Conservation (phyloP, 345 rosid species). For the Gossypium rotundifolium region DNA sequence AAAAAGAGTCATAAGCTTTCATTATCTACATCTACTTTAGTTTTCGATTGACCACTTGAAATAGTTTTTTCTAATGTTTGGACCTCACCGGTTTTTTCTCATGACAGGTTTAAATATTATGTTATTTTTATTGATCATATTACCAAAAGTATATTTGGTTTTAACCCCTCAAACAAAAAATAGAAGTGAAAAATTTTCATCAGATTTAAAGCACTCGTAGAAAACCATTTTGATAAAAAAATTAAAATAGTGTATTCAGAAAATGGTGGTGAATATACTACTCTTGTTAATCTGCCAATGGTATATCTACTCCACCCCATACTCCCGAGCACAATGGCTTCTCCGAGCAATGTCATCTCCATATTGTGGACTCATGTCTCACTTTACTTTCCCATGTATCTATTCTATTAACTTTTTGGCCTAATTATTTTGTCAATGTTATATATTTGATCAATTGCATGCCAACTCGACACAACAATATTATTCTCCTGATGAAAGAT, state of each 20-base stretch:
- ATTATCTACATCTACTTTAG: too few species aligned
- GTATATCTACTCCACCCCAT: background rate
- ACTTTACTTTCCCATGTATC: background rate
- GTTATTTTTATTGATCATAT: background rate
- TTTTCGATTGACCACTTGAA: too few species aligned
- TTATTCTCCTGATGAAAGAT: background rate
- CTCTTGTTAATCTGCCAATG: background rate
- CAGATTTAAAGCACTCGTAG: background rate
- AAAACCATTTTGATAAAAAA: background rate
- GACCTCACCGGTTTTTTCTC: background rate
- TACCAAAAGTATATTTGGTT: background rate
- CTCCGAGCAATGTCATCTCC: fast-evolving
- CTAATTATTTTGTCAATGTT: background rate
- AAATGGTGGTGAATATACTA: background rate
- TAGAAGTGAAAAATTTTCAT: background rate
- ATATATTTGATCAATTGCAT: background rate
- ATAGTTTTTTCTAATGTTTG: too few species aligned
- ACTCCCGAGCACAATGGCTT: too few species aligned
- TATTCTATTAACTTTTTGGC: background rate
- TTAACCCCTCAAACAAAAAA: background rate
- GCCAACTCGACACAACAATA: fast-evolving
- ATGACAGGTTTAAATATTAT: background rate
- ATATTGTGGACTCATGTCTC: too few species aligned
- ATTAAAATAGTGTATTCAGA: background rate
- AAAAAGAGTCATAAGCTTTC: too few species aligned